Conservation (phyloP, 2,329 filamentous ascomycete genomes). For the Pseudogymnoascus sp. region DNA sequence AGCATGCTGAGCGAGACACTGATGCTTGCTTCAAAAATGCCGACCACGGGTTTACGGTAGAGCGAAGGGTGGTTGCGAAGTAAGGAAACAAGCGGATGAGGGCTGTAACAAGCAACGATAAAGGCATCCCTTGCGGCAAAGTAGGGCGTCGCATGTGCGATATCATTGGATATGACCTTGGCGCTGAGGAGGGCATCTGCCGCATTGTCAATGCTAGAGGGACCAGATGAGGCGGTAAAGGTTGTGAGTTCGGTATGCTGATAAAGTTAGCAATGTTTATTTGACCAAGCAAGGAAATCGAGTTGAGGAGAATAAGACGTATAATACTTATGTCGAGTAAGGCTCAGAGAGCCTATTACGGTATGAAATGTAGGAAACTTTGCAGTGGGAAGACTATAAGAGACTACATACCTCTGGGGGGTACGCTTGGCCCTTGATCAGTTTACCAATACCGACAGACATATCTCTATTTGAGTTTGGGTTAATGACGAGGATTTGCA, state of each 20-base stretch:
- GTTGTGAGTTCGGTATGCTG: slow-evolving; percentile 39
- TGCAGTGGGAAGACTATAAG: neutral
- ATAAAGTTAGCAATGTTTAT: neutral
- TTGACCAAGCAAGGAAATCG: neutral
- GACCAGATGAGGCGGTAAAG: slow-evolving; percentile 58
- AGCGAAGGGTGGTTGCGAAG: slow-evolving; percentile 36
- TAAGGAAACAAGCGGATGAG: slow-evolving; percentile 64
- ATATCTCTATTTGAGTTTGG: slow-evolving; percentile 68
- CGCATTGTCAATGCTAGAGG: slow-evolving; percentile 70
- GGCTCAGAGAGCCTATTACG: too few relatives aligned
- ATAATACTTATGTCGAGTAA: neutral
- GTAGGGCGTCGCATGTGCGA: slow-evolving; percentile 24
- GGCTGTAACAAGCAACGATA: slow-evolving; percentile 80
- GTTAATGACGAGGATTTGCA: slow-evolving; percentile 60
- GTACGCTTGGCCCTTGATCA: slow-evolving; percentile 30
- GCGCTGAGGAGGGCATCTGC: slow-evolving; percentile 58
- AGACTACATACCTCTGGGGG: neutral
- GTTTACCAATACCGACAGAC: slow-evolving; percentile 54
- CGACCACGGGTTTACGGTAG: slow-evolving; percentile 50
- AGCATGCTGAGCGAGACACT: slow-evolving; percentile 27
- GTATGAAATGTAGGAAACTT: too few relatives aligned
- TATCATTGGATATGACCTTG: slow-evolving; percentile 48
- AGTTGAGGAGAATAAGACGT: neutral
- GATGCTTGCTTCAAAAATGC: slow-evolving; percentile 83
- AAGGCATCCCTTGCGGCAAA: slow-evolving; percentile 56